phyloP scores from a whole-genome alignment of 208 protist species.

The Crithidia brevicula region DNA sequence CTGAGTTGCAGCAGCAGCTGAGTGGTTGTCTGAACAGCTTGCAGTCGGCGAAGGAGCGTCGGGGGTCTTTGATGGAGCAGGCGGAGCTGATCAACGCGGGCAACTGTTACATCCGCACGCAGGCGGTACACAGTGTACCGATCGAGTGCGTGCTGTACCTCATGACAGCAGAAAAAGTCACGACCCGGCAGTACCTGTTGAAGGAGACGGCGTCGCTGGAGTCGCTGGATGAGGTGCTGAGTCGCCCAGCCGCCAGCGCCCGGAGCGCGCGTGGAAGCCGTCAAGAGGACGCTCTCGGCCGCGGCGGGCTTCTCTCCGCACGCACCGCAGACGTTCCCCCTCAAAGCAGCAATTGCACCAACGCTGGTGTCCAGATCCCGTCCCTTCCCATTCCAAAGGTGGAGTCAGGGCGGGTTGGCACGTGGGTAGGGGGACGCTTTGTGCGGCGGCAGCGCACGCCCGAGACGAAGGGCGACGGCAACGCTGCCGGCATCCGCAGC shows the following conservation, averaged over 20 bases:
- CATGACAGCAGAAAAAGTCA: conserved; percentile 35
- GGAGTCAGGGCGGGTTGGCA: conserved; percentile 4
- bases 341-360: conserved; percentile 2
- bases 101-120: conserved; percentile 29
- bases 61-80: conserved; percentile 34
- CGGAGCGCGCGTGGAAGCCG: background rate
- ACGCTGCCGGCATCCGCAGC: background rate
- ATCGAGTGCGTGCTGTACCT: conserved; percentile 32
- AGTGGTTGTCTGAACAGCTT: conserved; percentile 34
- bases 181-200: conserved; percentile 29
- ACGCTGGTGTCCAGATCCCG: conserved; percentile 6
- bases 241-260: background rate
- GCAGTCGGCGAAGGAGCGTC: conserved; percentile 28
- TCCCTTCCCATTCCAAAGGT: conserved; percentile 18
- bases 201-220: conserved; percentile 18
- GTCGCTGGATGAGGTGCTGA: conserved; percentile 15
- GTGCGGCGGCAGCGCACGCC: conserved; percentile 3
- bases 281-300: background rate
- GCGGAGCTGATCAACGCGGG: conserved; percentile 30
- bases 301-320: conserved; percentile 1
- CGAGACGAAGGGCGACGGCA: background rate
- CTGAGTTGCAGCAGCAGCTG: conserved; percentile 48
- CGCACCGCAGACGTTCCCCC: background rate
- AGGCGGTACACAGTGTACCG: conserved; percentile 30
- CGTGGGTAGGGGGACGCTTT: conserved; percentile 4